Evolutionary conservation across 2,329 filamentous ascomycete genomes (phyloP).

Genomic region (Botrytis byssoidea): DNA sequence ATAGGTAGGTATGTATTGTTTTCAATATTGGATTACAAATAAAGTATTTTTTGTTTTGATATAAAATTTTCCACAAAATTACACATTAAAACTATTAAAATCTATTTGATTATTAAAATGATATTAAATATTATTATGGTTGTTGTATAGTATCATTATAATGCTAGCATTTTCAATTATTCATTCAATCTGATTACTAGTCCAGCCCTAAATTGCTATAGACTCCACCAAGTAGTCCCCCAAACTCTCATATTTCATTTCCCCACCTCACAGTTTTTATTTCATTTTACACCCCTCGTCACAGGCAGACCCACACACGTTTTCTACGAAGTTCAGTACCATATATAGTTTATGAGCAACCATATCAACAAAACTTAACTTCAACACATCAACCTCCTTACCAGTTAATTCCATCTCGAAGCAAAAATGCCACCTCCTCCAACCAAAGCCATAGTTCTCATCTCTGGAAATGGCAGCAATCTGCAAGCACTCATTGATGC

Average conservation of each 20-base stretch:
- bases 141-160: no score
- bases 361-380: neutral
- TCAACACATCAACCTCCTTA: neutral
- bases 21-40: neutral
- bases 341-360: neutral
- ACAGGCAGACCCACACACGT: neutral
- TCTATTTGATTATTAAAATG: no score
- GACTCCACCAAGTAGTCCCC: slow-evolving; percentile 3
- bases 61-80: no score
- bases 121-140: no score
- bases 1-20: neutral
- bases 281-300: neutral
- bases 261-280: slow-evolving; percentile 9
- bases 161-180: no score
- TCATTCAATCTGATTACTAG: no score
- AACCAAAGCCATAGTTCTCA: slow-evolving; percentile 55
- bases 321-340: neutral
- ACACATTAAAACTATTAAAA: no score
- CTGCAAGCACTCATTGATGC: slow-evolving; percentile 62
- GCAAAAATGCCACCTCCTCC: slow-evolving; percentile 22
- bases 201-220: slow-evolving; percentile 1
- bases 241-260: neutral
- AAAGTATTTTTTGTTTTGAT: neutral
- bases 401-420: neutral
- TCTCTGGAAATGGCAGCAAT: slow-evolving; percentile 68